These are phyloP conservation scores for Baudoinia panamericana DNA, from an alignment of 495 filamentous ascomycete species.

Conservation along the genomic window DNA sequence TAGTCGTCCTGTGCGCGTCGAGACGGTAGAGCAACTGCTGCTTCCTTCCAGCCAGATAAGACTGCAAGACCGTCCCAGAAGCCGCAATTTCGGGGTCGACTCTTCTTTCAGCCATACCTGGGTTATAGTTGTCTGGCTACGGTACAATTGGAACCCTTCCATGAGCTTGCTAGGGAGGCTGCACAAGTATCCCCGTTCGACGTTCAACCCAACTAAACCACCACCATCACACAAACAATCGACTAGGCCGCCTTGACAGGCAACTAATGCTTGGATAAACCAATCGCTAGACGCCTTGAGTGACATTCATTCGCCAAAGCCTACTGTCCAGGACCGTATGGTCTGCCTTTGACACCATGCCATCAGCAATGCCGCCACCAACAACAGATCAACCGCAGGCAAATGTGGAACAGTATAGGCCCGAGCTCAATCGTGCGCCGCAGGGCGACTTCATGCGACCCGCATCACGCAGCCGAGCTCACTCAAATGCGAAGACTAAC, in stretches of 20 bases:
- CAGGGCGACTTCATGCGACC: constrained; percentile 20
- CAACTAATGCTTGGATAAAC: too few relatives aligned
- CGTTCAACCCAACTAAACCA: not conserved
- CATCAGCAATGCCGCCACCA: constrained; percentile 3
- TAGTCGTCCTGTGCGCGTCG: not conserved
- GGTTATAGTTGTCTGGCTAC: too few relatives aligned
- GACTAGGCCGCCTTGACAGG: not conserved
- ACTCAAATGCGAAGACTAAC: constrained; percentile 31
- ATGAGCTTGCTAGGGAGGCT: constrained; percentile 2
- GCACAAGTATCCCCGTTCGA: not conserved
- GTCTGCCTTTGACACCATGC: not conserved
- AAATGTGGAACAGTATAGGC: constrained; percentile 6
- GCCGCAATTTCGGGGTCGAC: too few relatives aligned
- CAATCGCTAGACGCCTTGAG: too few relatives aligned
- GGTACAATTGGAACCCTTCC: not conserved
- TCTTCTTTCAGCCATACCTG: too few relatives aligned
- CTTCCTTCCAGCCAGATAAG: not conserved
- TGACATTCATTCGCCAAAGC: too few relatives aligned
- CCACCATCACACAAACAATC: not conserved
- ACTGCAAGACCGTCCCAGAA: not conserved
- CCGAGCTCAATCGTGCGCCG: constrained; percentile 6
- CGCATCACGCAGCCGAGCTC: constrained; percentile 1
- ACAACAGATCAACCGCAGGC: constrained; percentile 2
- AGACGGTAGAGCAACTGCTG: not conserved
- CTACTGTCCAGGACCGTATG: not conserved